phyloP scores from a whole-genome alignment of 208 protist species.

The Leishmania aethiopica region DNA sequence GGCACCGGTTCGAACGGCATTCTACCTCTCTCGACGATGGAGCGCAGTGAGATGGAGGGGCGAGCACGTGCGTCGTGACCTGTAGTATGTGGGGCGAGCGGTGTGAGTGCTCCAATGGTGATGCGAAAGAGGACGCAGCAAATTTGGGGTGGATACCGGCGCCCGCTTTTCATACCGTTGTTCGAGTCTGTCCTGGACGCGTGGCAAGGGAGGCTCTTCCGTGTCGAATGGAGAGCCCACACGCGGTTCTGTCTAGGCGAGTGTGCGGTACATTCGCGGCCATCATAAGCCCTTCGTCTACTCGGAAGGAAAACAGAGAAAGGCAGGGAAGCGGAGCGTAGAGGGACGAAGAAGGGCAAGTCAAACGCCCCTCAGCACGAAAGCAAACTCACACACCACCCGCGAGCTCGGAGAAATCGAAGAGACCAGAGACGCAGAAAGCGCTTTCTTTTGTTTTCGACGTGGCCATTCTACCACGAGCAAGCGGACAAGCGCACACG shows the following conservation, averaged over 20 bases:
- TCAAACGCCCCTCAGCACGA: background rate
- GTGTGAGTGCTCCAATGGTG: background rate
- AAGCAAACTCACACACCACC: background rate
- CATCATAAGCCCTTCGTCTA: background rate
- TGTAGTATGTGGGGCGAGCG: background rate
- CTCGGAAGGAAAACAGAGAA: too few species aligned
- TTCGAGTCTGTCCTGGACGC: background rate
- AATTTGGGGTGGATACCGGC: background rate
- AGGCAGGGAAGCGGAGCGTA: too few species aligned
- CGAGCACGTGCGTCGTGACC: background rate
- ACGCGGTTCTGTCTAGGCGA: background rate
- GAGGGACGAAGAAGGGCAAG: too few species aligned
- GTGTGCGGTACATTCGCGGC: background rate
- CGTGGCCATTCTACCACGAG: background rate
- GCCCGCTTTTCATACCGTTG: background rate
- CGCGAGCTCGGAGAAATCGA: background rate
- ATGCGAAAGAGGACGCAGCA: background rate
- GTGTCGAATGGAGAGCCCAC: background rate
- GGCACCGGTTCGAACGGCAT: slow-evolving; percentile 8
- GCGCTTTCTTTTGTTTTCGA: background rate
- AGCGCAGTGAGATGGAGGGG: too few species aligned
- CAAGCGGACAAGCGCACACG: background rate
- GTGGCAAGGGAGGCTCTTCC: background rate
- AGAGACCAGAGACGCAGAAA: background rate
- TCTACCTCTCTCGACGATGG: background rate